Evolutionary conservation across 2,329 filamentous ascomycete species (phyloP).

Genomic region (Arthroderma sp.): DNA sequence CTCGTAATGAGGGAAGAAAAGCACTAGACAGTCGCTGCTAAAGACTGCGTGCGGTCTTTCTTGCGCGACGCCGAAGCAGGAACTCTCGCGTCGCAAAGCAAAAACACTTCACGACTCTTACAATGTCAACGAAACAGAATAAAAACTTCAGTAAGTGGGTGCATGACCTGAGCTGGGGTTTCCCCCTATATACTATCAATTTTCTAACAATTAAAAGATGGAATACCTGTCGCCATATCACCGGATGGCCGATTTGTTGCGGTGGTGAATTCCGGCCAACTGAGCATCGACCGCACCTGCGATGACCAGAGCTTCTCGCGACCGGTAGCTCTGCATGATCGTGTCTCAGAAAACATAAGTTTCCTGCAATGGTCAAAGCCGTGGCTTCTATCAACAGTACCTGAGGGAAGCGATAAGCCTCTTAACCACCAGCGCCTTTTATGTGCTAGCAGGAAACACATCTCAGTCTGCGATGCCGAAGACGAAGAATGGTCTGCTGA

Average conservation of each 20-base stretch:
- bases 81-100: no score
- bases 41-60: no score
- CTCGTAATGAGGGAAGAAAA: no score
- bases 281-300: not conserved
- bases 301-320: conserved; percentile 1
- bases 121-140: no score
- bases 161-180: no score
- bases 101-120: no score
- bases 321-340: conserved; percentile 3
- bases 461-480: conserved; percentile 26
- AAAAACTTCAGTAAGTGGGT: no score
- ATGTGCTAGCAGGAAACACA: conserved; percentile 21
- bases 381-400: not conserved
- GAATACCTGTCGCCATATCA: conserved; percentile 4
- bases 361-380: conserved; percentile 7
- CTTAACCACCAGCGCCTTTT: conserved; percentile 18
- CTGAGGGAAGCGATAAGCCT: not conserved
- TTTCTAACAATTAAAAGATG: not conserved
- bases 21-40: no score
- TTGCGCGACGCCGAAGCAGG: no score
- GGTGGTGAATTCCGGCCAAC: conserved; percentile 4
- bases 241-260: conserved; percentile 6
- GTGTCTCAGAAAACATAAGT: conserved; percentile 3
- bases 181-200: not conserved
- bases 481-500: conserved; percentile 25